phyloP scores from a whole-genome alignment of 768 basidiomycete species.

The Termitomyces sp. region DNA sequence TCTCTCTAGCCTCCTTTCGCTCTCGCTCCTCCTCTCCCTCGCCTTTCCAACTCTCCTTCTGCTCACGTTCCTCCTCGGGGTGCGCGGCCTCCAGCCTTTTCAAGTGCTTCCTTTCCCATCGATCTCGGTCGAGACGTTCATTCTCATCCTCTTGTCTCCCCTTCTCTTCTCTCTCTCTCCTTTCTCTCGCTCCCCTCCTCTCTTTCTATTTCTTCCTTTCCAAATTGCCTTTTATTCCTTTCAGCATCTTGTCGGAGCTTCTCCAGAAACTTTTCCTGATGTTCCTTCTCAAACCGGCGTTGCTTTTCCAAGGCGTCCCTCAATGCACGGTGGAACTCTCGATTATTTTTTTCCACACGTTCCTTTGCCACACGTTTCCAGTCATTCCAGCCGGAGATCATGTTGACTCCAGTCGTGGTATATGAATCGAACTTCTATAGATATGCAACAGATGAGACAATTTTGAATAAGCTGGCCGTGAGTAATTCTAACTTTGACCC shows the following conservation, averaged over 20 bases:
- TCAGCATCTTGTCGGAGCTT: background rate
- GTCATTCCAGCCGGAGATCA: no score
- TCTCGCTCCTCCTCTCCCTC: background rate
- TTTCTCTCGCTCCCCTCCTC: background rate
- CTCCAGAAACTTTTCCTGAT: no score
- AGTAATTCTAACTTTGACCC: no score
- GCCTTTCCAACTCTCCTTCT: background rate
- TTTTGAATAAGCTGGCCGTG: no score
- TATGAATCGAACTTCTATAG: no score
- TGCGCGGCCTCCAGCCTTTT: background rate
- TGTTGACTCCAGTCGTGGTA: no score
- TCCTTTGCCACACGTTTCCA: background rate
- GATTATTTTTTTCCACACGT: background rate
- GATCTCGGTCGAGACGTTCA: background rate
- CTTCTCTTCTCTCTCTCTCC: background rate
- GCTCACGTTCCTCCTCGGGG: background rate
- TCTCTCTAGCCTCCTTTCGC: background rate
- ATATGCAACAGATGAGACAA: no score
- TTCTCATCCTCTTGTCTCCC: slow-evolving; percentile 5
- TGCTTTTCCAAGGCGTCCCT: background rate
- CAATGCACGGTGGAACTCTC: background rate
- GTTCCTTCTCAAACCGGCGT: background rate
- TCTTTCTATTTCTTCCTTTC: background rate
- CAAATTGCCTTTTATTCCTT: background rate
- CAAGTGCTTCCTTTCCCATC: background rate